Conservation (phyloP, 495 filamentous ascomycete species). For the Talaromyces nanjingensis region DNA sequence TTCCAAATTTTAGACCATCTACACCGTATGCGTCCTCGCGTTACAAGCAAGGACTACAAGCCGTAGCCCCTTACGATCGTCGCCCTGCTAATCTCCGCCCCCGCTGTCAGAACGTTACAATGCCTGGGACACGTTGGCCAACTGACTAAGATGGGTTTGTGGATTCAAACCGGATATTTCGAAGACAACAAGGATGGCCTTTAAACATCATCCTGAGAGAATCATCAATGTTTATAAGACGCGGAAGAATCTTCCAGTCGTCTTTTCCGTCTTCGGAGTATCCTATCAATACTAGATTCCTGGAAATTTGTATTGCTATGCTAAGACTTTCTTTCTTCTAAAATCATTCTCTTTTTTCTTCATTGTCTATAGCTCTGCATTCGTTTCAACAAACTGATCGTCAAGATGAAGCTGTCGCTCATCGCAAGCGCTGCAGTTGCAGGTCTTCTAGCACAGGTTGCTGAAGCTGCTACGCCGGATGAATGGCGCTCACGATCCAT, state of each 20-base stretch:
- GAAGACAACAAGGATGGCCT: not conserved
- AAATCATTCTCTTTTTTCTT: not conserved
- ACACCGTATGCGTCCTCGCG: not conserved
- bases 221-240: not conserved
- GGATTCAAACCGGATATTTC: not conserved
- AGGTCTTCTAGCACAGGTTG: conserved; percentile 13
- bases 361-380: not conserved
- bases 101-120: not conserved
- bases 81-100: not conserved
- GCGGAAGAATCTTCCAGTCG: not conserved
- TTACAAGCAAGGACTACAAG: not conserved
- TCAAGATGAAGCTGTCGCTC: conserved; percentile 5
- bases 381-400: conserved; percentile 9
- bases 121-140: not conserved
- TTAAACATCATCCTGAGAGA: not conserved
- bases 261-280: not conserved
- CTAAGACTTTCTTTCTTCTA: not conserved
- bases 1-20: not conserved
- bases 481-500: conserved; percentile 60
- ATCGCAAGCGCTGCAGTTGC: not conserved
- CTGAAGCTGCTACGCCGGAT: conserved; percentile 32
- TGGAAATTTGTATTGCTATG: not conserved
- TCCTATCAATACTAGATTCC: not conserved
- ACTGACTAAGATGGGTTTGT: not conserved
- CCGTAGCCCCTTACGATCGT: not conserved